Evolutionary conservation across 1,284 basidiomycete genomes (phyloP), one percentile per base, ranked within the genome.

Genomic region (Ceratobasidium sp.): DNA sequence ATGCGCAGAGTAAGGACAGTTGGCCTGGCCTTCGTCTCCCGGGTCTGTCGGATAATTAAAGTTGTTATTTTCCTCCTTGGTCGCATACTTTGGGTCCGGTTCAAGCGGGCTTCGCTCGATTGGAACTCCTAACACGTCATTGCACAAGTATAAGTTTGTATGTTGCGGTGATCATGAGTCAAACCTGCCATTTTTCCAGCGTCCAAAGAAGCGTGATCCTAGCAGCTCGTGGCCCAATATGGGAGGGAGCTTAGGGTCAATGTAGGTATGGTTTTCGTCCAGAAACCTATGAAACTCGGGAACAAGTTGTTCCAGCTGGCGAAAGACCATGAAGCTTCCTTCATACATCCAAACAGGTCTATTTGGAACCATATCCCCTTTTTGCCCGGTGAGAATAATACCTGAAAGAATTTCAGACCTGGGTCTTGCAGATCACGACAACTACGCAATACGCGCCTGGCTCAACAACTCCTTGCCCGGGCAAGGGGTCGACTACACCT

Each of bases 61-160:
- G 28, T 53, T 20, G 20, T 56, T 70, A 28, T 28, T 70, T 18
- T 53, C 15, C 33, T 55, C n/a, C 1, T 89, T 86, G 0, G 80
- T 79, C 5, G 83, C 87, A n/a, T 89, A 82, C 0, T 67, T 81
- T 1, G 85, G 85, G 77, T 89, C 84, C 78, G 89, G 88, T 13
- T 82, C 69, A 78, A 85, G 82, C 0, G 88, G 88, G 0, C 86
- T 80, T 13, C 88, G 81, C 64, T 88, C 87, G 44, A 89, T 83
- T 1, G 89, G 89, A 18, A 88, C 86, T 77, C 89, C 90, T 78
- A 89, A 89, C 26, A 7, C n/a, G 23, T 6, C 13, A 33, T 49
- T 12, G 12, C n/a, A 28, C 20, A 40, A 70, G n/a, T n/a, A n/a
- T 55, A 13, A 73, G 40, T 73, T 7, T 46, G 13, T 46, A 7